These are phyloP conservation scores for Tulasnella calospora DNA, from an alignment of 768 basidiomycete species.

Conservation along the genomic window DNA sequence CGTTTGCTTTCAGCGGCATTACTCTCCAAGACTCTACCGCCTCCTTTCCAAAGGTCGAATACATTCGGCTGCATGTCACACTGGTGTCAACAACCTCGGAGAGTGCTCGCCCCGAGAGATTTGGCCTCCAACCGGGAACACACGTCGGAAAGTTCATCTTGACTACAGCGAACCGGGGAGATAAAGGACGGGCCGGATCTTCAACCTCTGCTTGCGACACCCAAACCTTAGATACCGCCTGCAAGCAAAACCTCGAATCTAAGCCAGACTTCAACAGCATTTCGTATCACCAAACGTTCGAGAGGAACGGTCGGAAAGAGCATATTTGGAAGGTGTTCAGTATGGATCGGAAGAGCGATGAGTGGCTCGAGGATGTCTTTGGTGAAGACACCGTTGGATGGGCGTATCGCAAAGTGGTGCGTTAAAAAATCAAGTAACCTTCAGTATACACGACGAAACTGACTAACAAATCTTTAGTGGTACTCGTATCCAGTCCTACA, in stretches of 20 bases:
- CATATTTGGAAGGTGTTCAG: constrained; percentile 91
- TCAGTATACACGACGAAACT: background rate
- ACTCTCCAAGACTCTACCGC: constrained; percentile 34
- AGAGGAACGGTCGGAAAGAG: constrained; percentile 40
- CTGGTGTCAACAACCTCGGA: constrained; percentile 73
- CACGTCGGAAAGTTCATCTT: constrained; percentile 60
- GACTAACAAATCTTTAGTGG: constrained; percentile 47
- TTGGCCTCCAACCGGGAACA: constrained; percentile 48
- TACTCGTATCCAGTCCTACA: constrained; percentile 71
- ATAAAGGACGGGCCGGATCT: constrained; percentile 39
- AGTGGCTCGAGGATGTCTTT: constrained; percentile 66
- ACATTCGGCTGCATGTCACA: constrained; percentile 84
- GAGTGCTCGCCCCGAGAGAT: constrained; percentile 59
- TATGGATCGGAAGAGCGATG: constrained; percentile 54
- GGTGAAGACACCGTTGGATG: constrained; percentile 61
- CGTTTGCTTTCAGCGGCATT: constrained; percentile 67
- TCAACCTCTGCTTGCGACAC: background rate
- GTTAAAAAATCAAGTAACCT: background rate
- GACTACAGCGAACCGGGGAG: constrained; percentile 55
- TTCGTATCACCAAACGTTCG: constrained; percentile 59
- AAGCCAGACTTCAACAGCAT: constrained; percentile 83
- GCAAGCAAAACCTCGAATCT: constrained; percentile 24
- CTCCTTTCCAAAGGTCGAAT: constrained; percentile 45
- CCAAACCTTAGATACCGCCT: background rate
- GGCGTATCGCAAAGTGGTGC: constrained; percentile 74